phyloP scores from a whole-genome alignment of 371 early-diverging fungal genomes.

The Cokeromyces recurvatus region DNA sequence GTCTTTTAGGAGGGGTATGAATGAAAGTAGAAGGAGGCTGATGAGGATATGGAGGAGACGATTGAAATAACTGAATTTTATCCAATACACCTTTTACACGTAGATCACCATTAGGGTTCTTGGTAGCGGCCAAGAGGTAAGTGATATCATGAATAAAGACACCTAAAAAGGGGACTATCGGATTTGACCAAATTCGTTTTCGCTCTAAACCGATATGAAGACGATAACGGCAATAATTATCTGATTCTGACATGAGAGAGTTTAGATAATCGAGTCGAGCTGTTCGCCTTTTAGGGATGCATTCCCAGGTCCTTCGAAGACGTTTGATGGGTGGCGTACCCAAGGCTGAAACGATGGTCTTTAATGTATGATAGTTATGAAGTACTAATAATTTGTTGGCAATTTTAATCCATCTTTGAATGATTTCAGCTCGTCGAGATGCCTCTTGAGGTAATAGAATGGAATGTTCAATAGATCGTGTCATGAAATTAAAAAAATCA shows the following conservation, averaged over 20 bases:
- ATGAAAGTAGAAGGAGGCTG: conserved; percentile 42
- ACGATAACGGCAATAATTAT: conserved; percentile 64
- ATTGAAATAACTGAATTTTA: conserved; percentile 42
- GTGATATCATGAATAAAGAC: conserved; percentile 74
- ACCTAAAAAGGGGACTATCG: conserved; percentile 70
- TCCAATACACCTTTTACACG: conserved; percentile 39
- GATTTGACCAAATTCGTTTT: conserved; percentile 23
- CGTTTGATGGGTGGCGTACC: conserved; percentile 67
- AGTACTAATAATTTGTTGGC: conserved; percentile 51
- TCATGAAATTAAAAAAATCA: conserved; percentile 76
- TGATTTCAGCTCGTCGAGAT: conserved; percentile 49
- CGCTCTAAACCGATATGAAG: conserved; percentile 32
- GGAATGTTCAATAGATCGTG: conserved; percentile 66
- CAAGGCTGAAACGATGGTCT: conserved; percentile 62
- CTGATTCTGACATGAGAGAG: conserved; percentile 58
- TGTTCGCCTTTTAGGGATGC: conserved; percentile 63
- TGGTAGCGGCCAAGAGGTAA: conserved; percentile 60
- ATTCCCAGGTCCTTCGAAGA: conserved; percentile 66
- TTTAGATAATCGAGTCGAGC: conserved; percentile 42
- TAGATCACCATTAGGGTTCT: conserved; percentile 22
- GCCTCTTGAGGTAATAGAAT: conserved; percentile 55
- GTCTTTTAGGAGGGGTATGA: conserved; percentile 37
- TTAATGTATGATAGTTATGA: conserved; percentile 65
- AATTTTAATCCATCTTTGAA: conserved; percentile 68
- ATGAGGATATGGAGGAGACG: conserved; percentile 52